Conservation (phyloP, 140 eudicot genomes). For the Eryngium alpinum region DNA sequence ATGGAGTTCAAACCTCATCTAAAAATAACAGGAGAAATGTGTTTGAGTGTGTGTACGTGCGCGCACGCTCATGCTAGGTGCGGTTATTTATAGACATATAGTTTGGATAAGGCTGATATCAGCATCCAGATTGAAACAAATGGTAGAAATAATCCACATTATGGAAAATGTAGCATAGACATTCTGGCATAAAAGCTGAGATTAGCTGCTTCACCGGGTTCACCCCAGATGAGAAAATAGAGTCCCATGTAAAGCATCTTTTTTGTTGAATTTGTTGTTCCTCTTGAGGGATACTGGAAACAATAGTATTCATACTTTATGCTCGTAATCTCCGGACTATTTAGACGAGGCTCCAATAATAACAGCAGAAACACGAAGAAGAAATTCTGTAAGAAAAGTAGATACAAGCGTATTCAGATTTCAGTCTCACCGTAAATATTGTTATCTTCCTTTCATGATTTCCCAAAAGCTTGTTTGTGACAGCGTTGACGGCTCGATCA, state of each 20-base stretch:
- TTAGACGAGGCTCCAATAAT: not conserved
- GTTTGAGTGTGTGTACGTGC: not conserved
- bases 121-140: slow-evolving; percentile 7
- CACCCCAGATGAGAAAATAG: slow-evolving; percentile 99
- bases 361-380: not conserved
- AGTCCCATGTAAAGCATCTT: slow-evolving; percentile 93
- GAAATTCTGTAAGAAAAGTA: not conserved
- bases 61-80: not conserved
- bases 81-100: not conserved
- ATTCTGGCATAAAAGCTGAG: slow-evolving; percentile 96
- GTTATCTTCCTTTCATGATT: slow-evolving; percentile 90
- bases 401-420: slow-evolving; percentile 7
- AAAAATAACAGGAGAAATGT: slow-evolving; percentile 18
- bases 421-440: slow-evolving; percentile 67
- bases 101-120: not conserved
- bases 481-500: slow-evolving; percentile 79
- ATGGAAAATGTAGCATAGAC: slow-evolving; percentile 94
- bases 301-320: not conserved
- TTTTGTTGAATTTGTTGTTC: slow-evolving; percentile 69
- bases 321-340: not conserved
- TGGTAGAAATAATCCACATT: slow-evolving; percentile 57
- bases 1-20: slow-evolving; percentile 99
- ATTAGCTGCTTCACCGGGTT: slow-evolving; percentile 99
- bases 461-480: slow-evolving; percentile 83
- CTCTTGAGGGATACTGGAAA: slow-evolving; percentile 73